Evolutionary conservation across 257 asterid genomes (phyloP).

Genomic region (Solanum virginianum): DNA sequence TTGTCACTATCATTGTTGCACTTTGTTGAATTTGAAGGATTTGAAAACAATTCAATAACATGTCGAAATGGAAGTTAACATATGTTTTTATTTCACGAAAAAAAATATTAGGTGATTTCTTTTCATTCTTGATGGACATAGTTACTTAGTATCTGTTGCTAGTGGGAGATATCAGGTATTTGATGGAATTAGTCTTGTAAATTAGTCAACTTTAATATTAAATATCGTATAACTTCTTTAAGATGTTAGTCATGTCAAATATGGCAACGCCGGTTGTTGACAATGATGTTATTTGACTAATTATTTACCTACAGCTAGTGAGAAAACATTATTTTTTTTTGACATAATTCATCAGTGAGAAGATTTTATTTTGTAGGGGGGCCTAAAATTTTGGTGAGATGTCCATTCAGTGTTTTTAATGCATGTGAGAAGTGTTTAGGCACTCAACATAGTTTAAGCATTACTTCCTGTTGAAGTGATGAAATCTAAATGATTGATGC

Average conservation of each 20-base stretch:
- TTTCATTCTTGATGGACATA: background rate
- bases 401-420: background rate
- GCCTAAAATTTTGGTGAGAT: background rate
- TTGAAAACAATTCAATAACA: background rate
- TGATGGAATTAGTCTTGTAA: no score
- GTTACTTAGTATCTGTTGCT: no score
- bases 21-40: background rate
- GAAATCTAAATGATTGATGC: background rate
- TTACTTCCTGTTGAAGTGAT: background rate
- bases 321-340: background rate
- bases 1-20: background rate
- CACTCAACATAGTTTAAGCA: background rate
- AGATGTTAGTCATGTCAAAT: background rate
- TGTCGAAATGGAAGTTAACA: background rate
- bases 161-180: no score
- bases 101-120: background rate
- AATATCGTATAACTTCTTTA: background rate
- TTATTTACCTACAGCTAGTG: background rate
- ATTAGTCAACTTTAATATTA: background rate
- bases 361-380: background rate
- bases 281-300: background rate
- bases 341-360: background rate
- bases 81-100: background rate
- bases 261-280: background rate
- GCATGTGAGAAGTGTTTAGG: background rate